Base-by-base conservation (phyloP, 1,139 yeast species). In the Taiozyma sp. region DNA sequence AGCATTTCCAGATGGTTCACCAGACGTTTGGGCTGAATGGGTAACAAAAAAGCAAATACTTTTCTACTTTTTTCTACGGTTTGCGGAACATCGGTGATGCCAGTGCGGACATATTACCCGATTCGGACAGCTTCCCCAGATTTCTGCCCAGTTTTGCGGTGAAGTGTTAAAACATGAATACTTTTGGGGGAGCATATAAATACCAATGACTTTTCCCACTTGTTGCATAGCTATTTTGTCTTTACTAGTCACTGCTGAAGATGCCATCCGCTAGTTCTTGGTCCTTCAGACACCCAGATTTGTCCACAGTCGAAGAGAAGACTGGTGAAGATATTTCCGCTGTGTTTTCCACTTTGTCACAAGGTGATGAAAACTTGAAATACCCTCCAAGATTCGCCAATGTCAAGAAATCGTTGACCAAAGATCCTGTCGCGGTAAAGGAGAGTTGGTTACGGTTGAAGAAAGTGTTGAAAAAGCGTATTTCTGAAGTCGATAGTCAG, bases 381-480 rank as follows among this genome's bases (percentile, higher is more conserved):
- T 43, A 41, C 16, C 45, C 52, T 14, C 42, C 29, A 11, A 50
- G 53, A 24, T 59, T 56, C 47, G 53, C 56, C 3, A 58, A 62
- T 3, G 50, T 68, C 30, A 69, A 70, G 54, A 53, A 59, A 47
- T 44, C 54, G 24, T 49, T 68, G 32, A 52, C 67, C 41, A 53
- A 56, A 24, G 64, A 67, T 30, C 59, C 59, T 6, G 65, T 61
- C 26, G 63, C 61, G 2, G 54, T 61, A 22, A 54, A 59, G 26
- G 62, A 50, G 24, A 60, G 62, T 14, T 60, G 72, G 71, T 44
- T 58, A 6, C 58, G 70, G 22, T 57, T 69, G 34, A 57, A 66
- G 39, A 47, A 47, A 10, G 58, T 55, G 14, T 49, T 70, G 50
- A 52, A 57, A 42, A 53, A 55, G 40, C 67, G 63, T 50, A 62